phyloP scores from a whole-genome alignment of 768 basidiomycete species.

The Mycena sanguinolenta region DNA sequence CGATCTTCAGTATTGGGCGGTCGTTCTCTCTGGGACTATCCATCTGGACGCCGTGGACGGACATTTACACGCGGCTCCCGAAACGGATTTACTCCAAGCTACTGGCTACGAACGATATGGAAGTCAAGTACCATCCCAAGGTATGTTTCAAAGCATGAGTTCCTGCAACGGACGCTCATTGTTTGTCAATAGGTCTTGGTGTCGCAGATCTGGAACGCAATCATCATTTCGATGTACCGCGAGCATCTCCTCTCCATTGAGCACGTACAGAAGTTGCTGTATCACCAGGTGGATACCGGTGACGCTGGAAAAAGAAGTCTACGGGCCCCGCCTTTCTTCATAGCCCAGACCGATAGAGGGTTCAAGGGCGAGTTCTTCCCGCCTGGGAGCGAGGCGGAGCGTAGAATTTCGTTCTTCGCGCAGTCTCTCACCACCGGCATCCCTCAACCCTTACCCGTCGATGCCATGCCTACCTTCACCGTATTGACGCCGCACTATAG shows the following conservation, averaged over 20 bases:
- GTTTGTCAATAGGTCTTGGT: constrained; percentile 80
- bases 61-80: constrained; percentile 95
- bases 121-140: constrained; percentile 99
- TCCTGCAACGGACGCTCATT: constrained; percentile 14
- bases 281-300: constrained; percentile 92
- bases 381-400: constrained; percentile 92
- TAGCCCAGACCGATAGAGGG: constrained; percentile 91
- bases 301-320: constrained; percentile 90
- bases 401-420: constrained; percentile 98
- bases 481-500: constrained; percentile 98
- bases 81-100: constrained; percentile 98
- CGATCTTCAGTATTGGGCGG: constrained; percentile 89
- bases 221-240: constrained; percentile 99
- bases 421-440: constrained; percentile 97
- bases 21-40: constrained; percentile 93
- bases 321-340: constrained; percentile 97
- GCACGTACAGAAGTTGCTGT: constrained; percentile 97
- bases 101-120: constrained; percentile 94
- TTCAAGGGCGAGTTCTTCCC: constrained; percentile 93
- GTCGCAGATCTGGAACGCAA: constrained; percentile 99
- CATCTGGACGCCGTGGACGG: constrained; percentile 99
- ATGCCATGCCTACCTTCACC: constrained; percentile 99
- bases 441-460: constrained; percentile 93
- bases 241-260: constrained; percentile 99
- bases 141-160: constrained; percentile 55